Evolutionary conservation across 305 asterid species (phyloP).

Genomic region (Rubia peregrina): DNA sequence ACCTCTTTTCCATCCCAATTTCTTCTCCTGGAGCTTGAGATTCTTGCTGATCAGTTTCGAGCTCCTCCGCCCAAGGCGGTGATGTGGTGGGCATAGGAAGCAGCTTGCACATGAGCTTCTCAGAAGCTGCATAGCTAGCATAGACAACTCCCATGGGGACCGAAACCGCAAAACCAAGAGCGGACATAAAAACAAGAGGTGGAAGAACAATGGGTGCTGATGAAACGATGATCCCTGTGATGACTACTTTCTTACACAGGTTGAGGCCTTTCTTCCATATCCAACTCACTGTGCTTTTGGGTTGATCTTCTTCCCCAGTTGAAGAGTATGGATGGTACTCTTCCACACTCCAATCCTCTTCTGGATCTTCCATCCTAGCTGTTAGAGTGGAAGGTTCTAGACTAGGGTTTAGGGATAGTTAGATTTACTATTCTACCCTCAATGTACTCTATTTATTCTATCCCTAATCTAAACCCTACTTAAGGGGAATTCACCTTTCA

Average conservation of each 20-base stretch:
- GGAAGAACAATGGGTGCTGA: conserved; percentile 65
- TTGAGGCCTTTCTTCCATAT: conserved; percentile 31
- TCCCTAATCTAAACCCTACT: no score
- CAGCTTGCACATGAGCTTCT: conserved; percentile 59
- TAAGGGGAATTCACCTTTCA: no score
- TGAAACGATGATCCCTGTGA: conserved; percentile 48
- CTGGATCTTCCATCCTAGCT: conserved; percentile 46
- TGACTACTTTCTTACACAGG: conserved; percentile 44
- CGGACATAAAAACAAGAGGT: conserved; percentile 46
- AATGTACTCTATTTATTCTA: no score
- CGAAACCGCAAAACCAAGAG: conserved; percentile 45
- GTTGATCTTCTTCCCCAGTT: conserved; percentile 15
- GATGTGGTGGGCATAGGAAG: conserved; percentile 29
- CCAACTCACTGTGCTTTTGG: conserved; percentile 34
- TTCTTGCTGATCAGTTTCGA: conserved; percentile 8
- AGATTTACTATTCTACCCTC: no score
- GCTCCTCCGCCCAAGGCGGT: conserved; percentile 19
- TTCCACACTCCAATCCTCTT: conserved; percentile 29
- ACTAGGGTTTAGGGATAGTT: no score
- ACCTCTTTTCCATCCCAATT: conserved; percentile 20
- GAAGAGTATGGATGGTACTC: conserved; percentile 11
- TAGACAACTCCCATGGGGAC: conserved; percentile 51
- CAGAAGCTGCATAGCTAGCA: conserved; percentile 54
- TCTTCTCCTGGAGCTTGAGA: conserved; percentile 7
- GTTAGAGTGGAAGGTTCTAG: no score